phyloP scores from a whole-genome alignment of 441 rosid species.

The Euphorbia celastroides region DNA sequence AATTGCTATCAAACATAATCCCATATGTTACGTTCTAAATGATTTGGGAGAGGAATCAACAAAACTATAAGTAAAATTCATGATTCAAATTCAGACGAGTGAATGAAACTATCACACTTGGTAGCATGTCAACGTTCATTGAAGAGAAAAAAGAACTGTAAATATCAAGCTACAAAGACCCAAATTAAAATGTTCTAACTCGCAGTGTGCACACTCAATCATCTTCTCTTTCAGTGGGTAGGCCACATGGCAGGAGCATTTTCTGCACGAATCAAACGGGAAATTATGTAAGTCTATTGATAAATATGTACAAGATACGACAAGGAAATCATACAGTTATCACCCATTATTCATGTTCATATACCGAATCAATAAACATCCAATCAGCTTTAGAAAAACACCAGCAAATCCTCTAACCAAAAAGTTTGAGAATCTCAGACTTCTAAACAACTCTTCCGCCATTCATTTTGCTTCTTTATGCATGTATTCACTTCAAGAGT shows the following conservation, averaged over 20 bases:
- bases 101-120: not conserved
- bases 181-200: not conserved
- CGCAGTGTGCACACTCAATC: slow-evolving; percentile 34
- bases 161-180: not conserved
- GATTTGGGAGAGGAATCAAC: not conserved
- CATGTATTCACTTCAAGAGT: not conserved
- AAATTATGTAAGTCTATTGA: not conserved
- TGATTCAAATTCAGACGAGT: not conserved
- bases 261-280: slow-evolving; percentile 45
- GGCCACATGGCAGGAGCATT: slow-evolving; percentile 96
- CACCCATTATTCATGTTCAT: not conserved
- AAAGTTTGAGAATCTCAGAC: not conserved
- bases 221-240: slow-evolving; percentile 92
- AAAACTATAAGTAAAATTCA: not conserved
- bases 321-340: not conserved
- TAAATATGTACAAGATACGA: not conserved
- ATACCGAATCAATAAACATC: not conserved
- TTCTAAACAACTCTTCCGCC: not conserved
- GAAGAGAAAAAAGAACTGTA: not conserved
- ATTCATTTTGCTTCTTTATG: not conserved
- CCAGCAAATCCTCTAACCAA: too few relatives aligned
- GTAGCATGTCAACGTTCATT: not conserved
- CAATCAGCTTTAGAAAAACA: not conserved
- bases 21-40: not conserved
- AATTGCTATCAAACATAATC: not conserved